Base-by-base conservation (phyloP, 148 eudicot species). In the Rhododendron williamsianum region DNA sequence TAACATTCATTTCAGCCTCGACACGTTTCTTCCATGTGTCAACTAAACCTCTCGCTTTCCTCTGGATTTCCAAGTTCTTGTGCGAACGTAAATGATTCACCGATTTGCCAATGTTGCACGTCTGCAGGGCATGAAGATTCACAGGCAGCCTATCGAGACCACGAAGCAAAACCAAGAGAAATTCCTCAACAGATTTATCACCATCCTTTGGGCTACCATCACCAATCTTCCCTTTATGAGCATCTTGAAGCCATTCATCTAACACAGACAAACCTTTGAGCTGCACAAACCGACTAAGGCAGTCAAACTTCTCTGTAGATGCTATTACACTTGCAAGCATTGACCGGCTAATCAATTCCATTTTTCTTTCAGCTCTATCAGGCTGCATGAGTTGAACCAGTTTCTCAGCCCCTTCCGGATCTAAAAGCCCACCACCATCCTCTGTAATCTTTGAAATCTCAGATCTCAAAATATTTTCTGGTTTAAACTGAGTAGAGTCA, bases 21-120 rank as follows among this genome's bases (percentile, higher is more conserved):
- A 97, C 99, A 13, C 99, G 96, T 91, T 93, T 97, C 92, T 97
- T 97, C 99, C 99, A 97, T 69, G 93, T 95, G 90, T 94, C 98
- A 51, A 97, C 98, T 84, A 97, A 91, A 84, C 90, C 89, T 89
- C 98, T 91, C 4, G 99, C 96, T 89, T 95, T 97, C 90, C 88
- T 94, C 90, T 95, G 98, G 88, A 97, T 97, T 84, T 97, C 99
- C 12, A 89, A 85, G 81, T 95, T 97, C 85, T 91, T 95, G 84
- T 94, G 94, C 0, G 94, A 85, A 10, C 99, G 92, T 78, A 97
- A 87, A 89, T 94, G 93, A 87, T 97, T 97, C 84, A 97, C 99
- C 78, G 99, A 97, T 87, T 91, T 95, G 80, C 99, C 99, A 87
- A 97, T 92, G 87, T 97, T 91, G 90, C 99, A 94, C 87, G 83